Evolutionary conservation across 2,329 filamentous ascomycete species (phyloP).

Genomic region (Penicillium sp.): DNA sequence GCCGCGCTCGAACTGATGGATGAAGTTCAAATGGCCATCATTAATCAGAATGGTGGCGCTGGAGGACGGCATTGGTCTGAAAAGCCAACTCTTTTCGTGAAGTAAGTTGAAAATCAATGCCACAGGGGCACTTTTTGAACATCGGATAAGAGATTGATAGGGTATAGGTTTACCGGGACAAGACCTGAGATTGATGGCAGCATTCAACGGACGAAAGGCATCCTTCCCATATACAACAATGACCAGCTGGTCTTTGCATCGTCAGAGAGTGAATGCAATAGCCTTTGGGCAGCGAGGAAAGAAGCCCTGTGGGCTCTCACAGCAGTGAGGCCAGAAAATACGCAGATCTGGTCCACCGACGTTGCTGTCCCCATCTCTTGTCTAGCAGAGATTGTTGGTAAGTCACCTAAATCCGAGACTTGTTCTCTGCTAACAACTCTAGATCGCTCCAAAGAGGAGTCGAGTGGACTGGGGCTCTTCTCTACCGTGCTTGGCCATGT

Average conservation of each 20-base stretch:
- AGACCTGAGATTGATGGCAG: constrained; percentile 73
- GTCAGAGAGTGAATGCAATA: constrained; percentile 53
- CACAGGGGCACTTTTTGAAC: no score
- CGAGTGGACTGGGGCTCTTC: constrained; percentile 81
- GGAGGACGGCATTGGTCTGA: constrained; percentile 46
- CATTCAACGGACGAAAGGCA: constrained; percentile 64
- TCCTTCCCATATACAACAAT: constrained; percentile 61
- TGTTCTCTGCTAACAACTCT: constrained; percentile 26
- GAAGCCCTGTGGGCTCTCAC: constrained; percentile 62
- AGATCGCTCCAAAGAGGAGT: constrained; percentile 83
- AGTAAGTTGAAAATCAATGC: no score
- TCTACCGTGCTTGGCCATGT: constrained; percentile 86
- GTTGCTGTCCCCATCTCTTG: constrained; percentile 61
- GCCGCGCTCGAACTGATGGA: constrained; percentile 65
- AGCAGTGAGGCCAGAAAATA: constrained; percentile 53
- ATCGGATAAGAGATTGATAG: no score
- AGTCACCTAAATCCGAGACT: constrained; percentile 1
- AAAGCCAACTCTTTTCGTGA: constrained; percentile 46
- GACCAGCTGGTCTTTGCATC: constrained; percentile 56
- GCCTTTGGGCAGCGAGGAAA: constrained; percentile 60
- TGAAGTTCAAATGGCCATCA: constrained; percentile 62
- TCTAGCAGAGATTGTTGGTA: constrained; percentile 61
- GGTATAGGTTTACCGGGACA: constrained; percentile 79
- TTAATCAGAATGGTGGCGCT: constrained; percentile 65
- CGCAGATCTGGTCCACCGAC: constrained; percentile 61